Base-by-base conservation (phyloP, 768 basidiomycete species). In the Collybia nuda region DNA sequence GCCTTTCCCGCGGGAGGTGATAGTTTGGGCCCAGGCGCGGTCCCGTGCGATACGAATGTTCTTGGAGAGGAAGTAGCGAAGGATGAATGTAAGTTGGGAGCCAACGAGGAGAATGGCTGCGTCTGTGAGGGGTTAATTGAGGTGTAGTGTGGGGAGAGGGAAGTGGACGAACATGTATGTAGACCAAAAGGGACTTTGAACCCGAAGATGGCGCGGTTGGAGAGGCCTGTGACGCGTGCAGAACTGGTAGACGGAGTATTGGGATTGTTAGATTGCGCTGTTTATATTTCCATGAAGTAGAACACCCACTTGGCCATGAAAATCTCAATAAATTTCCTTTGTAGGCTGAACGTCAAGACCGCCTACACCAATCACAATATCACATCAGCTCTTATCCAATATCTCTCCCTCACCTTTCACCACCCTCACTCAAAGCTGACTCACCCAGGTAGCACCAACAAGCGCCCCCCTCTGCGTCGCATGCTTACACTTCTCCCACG, bases 401-500 rank as follows among this genome's bases (percentile, higher is more conserved):
- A n/a, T n/a, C n/a, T n/a, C n/a, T n/a, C n/a, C n/a, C n/a, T n/a
- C n/a, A n/a, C n/a, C n/a, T n/a, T n/a, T n/a, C n/a, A n/a, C 38
- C 38, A 40, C 15, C 7, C 17, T 15, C 38, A 17, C 17, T n/a
- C 17, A 44, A 22, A 21, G 32, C 17, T 17, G 18, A 68, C 77
- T 35, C 59, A 87, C 90, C 90, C 90, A 93, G 26, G 79, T 65
- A 0, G 77, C 62, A 0, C 87, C 93, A 36, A 91, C 86, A 14
- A 79, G 66, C 0, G 79, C 70, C 0, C 94, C 93, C 17, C 93
- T 72, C 41, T 76, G 62, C 1, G 81, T 79, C 0, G 88, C 94
- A 67, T 95, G 86, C 55, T 76, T 80, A 63, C 92, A 90, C 69
- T 92, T 94, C 61, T 88, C 71, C 90, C 93, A 92, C 6, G 88